Conservation (phyloP, 2,329 filamentous ascomycete genomes). For the Colletotrichum sansevieriae region DNA sequence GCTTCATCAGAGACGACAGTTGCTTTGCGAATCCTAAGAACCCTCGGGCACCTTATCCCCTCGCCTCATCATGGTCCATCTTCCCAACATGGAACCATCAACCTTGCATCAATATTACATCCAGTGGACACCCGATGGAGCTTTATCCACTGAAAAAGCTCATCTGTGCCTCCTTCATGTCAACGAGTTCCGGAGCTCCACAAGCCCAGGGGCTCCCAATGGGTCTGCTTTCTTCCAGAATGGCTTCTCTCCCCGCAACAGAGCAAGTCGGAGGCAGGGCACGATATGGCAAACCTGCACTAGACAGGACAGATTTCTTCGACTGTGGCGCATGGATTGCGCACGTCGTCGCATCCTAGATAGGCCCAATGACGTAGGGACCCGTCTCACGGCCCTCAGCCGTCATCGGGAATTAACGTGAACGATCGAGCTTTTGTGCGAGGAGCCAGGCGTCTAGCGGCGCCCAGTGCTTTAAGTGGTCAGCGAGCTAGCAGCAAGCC, state of each 20-base stretch:
- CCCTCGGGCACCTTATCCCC: not conserved
- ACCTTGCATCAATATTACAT: slow-evolving; percentile 14
- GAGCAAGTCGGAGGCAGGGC: not conserved
- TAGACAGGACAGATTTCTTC: slow-evolving; percentile 22
- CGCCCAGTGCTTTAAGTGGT: slow-evolving; percentile 28
- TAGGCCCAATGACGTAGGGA: slow-evolving; percentile 38
- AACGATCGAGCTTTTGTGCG: slow-evolving; percentile 37
- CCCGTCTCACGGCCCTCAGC: slow-evolving; percentile 38
- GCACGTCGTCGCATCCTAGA: slow-evolving; percentile 30
- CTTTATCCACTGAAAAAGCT: slow-evolving; percentile 29
- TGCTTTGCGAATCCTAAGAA: not conserved
- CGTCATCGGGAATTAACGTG: slow-evolving; percentile 38
- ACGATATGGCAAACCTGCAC: slow-evolving; percentile 12
- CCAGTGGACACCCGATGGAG: slow-evolving; percentile 18
- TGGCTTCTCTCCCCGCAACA: slow-evolving; percentile 7
- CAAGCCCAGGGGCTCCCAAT: not conserved
- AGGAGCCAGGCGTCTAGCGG: slow-evolving; percentile 9
- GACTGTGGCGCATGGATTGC: not conserved
- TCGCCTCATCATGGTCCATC: slow-evolving; percentile 13
- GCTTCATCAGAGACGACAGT: not conserved
- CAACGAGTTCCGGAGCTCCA: slow-evolving; percentile 19
- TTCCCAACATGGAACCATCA: slow-evolving; percentile 12
- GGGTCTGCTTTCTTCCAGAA: not conserved
- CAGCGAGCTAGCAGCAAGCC: slow-evolving; percentile 17
- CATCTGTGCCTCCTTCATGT: slow-evolving; percentile 15